Evolutionary conservation across 192 early-diverging fungal genomes (phyloP).

Genomic region (Entomortierella lignicola): DNA sequence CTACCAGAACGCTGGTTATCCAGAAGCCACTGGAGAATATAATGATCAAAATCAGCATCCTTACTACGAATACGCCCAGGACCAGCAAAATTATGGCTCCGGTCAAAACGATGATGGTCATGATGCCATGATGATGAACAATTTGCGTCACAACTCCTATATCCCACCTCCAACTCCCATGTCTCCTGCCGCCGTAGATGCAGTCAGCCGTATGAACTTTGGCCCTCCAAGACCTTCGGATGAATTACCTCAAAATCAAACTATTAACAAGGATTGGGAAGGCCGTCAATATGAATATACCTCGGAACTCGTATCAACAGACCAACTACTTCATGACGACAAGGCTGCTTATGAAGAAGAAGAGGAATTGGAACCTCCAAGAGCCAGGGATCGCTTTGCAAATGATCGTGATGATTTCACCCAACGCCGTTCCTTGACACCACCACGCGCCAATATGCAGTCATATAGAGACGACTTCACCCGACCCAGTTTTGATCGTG

Average conservation of each 20-base stretch:
- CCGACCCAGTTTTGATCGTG: constrained; percentile 32
- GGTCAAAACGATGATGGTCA: constrained; percentile 16
- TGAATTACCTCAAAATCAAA: constrained; percentile 23
- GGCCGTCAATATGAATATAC: constrained; percentile 12
- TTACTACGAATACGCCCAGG: constrained; percentile 4
- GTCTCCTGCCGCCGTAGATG: constrained; percentile 33
- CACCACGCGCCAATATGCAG: constrained; percentile 46
- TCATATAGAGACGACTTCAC: constrained; percentile 44
- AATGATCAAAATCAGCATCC: constrained; percentile 3
- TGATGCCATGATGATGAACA: constrained; percentile 32
- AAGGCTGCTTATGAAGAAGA: constrained; percentile 38
- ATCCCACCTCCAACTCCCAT: constrained; percentile 45
- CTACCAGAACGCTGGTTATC: constrained; percentile 36
- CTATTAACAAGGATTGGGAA: constrained; percentile 27
- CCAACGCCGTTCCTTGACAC: constrained; percentile 36
- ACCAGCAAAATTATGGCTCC: constrained; percentile 26
- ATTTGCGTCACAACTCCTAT: constrained; percentile 30
- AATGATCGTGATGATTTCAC: constrained; percentile 40
- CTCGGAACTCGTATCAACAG: constrained; percentile 28
- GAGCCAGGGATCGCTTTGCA: constrained; percentile 28
- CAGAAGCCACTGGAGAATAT: neutral
- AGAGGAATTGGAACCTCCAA: constrained; percentile 40
- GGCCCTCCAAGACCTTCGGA: constrained; percentile 32
- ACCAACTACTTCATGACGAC: constrained; percentile 37
- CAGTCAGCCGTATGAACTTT: constrained; percentile 2